phyloP scores from a whole-genome alignment of 345 rosid genomes.

The Trapa incisa region DNA sequence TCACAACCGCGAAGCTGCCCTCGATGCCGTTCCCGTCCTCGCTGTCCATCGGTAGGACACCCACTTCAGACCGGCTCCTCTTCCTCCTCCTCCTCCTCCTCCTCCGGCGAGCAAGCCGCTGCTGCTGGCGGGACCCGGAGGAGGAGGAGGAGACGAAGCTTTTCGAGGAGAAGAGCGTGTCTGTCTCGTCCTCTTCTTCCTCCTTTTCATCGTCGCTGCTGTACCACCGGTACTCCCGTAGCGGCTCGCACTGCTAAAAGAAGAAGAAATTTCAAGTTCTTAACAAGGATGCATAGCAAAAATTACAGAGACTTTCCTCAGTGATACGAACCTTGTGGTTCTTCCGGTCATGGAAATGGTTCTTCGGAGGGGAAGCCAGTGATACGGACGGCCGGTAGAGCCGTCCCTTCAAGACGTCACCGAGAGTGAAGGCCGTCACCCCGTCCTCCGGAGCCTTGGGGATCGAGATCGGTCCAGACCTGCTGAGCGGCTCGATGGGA shows the following conservation, averaged over 20 bases:
- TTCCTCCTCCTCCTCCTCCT: slow-evolving; percentile 5
- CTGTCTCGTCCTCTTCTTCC: slow-evolving; percentile 23
- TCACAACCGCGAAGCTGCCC: slow-evolving; percentile 78
- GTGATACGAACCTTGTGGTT: neutral
- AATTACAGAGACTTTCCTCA: no score
- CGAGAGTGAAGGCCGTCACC: neutral
- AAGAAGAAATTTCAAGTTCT: neutral
- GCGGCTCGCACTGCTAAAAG: neutral
- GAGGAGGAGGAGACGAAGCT: slow-evolving; percentile 60
- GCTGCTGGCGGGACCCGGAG: slow-evolving; percentile 18
- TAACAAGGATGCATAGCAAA: neutral
- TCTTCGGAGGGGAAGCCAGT: neutral
- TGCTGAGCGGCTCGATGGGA: neutral
- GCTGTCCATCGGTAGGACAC: slow-evolving; percentile 15
- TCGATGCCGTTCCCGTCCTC: slow-evolving; percentile 21
- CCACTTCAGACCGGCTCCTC: slow-evolving; percentile 9
- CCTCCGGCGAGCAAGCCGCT: neutral
- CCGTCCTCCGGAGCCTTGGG: neutral
- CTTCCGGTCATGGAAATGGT: slow-evolving; percentile 1
- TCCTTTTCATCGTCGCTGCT: slow-evolving; percentile 46
- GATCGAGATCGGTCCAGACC: neutral
- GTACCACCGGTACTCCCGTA: slow-evolving; percentile 15
- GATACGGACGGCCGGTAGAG: slow-evolving; percentile 2
- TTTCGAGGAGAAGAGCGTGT: slow-evolving; percentile 48
- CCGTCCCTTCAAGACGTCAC: slow-evolving; percentile 3